These are phyloP conservation scores for Lasiodiplodia citricola DNA, from an alignment of 2,329 filamentous ascomycete genomes.

Conservation along the genomic window DNA sequence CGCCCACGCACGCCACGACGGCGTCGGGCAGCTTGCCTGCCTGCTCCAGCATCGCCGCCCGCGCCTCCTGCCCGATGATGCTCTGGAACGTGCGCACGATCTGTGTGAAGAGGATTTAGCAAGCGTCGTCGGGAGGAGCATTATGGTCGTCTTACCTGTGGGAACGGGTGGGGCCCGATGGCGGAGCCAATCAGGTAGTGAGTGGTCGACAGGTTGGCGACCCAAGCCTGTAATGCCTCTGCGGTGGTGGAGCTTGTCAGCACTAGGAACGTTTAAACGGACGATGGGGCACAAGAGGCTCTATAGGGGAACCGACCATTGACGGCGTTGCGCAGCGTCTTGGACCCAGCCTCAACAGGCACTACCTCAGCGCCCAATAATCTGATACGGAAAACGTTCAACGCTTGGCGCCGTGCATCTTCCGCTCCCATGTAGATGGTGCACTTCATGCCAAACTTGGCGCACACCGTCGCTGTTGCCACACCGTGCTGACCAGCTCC, in stretches of 20 bases:
- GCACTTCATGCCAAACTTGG: conserved; percentile 98
- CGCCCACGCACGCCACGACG: conserved; percentile 94
- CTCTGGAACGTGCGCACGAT: conserved; percentile 98
- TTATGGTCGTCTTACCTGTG: conserved; percentile 40
- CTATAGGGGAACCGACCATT: conserved; percentile 59
- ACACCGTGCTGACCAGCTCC: conserved; percentile 98
- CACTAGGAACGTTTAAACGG: background rate
- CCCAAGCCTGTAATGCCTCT: conserved; percentile 88
- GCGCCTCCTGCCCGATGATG: conserved; percentile 94
- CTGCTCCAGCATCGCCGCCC: conserved; percentile 83
- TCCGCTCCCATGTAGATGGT: conserved; percentile 98
- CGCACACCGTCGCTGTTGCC: conserved; percentile 94
- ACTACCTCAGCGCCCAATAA: conserved; percentile 91
- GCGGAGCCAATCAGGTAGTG: conserved; percentile 99
- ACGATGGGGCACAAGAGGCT: background rate
- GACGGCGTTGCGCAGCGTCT: conserved; percentile 69
- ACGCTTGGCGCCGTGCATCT: conserved; percentile 91
- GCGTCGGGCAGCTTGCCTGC: conserved; percentile 91
- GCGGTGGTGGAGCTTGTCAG: background rate
- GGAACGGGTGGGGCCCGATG: conserved; percentile 97
- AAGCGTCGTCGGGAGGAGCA: background rate
- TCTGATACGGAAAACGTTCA: conserved; percentile 99
- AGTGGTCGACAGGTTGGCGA: conserved; percentile 92
- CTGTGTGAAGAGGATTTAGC: conserved; percentile 49
- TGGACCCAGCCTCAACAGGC: conserved; percentile 87